Evolutionary conservation across 495 filamentous ascomycete species (phyloP).

Genomic region (Tuber microsphaerosporum): DNA sequence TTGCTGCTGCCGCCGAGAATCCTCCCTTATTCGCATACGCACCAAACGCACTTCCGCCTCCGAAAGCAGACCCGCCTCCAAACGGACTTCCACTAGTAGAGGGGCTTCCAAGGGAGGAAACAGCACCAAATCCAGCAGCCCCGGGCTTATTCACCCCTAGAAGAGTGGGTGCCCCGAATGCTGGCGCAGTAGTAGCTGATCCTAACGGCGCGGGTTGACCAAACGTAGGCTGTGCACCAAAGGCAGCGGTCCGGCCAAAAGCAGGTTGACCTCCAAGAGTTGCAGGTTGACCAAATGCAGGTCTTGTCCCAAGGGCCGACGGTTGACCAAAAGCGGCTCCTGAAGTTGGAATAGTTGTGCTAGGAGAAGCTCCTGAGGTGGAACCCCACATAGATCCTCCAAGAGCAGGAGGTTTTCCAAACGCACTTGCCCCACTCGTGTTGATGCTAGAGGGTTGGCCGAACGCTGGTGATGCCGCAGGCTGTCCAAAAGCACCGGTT

Average conservation of each 20-base stretch:
- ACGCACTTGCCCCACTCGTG: conserved; percentile 18
- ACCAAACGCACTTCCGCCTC: conserved; percentile 50
- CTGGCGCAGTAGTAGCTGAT: conserved; percentile 25
- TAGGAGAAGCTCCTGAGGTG: conserved; percentile 7
- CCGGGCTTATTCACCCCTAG: conserved; percentile 21
- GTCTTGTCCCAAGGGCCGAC: conserved; percentile 14
- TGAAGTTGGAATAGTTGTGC: conserved; percentile 12
- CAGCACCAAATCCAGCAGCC: conserved; percentile 26
- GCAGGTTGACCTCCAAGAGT: conserved; percentile 7
- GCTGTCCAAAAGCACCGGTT: conserved; percentile 28
- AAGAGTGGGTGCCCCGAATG: conserved; percentile 42
- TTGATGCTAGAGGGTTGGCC: conserved; percentile 20
- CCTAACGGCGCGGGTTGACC: conserved; percentile 46
- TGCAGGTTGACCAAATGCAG: conserved; percentile 18
- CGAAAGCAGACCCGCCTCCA: conserved; percentile 17
- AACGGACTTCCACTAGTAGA: conserved; percentile 32
- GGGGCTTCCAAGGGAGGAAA: conserved; percentile 39
- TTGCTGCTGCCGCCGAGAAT: conserved; percentile 48
- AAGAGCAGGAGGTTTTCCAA: conserved; percentile 23
- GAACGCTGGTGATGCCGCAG: conserved; percentile 28
- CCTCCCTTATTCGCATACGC: conserved; percentile 55
- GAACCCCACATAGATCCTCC: conserved; percentile 15
- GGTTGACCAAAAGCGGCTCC: conserved; percentile 31
- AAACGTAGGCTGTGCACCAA: conserved; percentile 46
- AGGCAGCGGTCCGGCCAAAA: conserved; percentile 24